phyloP scores from a whole-genome alignment of 768 basidiomycete species.

The Lactarius hengduanensis region DNA sequence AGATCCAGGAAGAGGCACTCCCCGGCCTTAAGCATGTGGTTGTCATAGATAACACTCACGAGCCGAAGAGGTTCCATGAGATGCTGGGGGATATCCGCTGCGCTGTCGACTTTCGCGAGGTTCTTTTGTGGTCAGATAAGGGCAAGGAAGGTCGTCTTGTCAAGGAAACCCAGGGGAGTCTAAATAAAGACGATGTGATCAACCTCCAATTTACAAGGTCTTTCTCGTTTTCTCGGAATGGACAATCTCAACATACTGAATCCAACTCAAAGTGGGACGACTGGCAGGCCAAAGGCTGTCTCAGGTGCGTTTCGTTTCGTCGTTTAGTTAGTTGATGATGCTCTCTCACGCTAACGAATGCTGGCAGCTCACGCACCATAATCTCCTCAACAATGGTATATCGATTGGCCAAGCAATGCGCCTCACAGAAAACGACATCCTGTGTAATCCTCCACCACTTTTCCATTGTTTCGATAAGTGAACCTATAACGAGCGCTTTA shows the following conservation, averaged over 20 bases:
- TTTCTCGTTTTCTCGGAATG: conserved; percentile 12
- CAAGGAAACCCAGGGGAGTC: conserved; percentile 40
- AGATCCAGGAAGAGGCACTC: conserved; percentile 55
- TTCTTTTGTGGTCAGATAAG: conserved; percentile 66
- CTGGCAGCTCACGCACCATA: conserved; percentile 67
- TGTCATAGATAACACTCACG: conserved; percentile 60
- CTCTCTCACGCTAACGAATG: background rate
- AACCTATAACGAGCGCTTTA: background rate
- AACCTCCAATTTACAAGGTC: conserved; percentile 88
- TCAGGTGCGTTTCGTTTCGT: conserved; percentile 48
- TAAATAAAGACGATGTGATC: conserved; percentile 66
- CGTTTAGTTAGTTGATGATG: background rate
- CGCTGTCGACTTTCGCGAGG: conserved; percentile 68
- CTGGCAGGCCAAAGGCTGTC: conserved; percentile 79
- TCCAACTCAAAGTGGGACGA: conserved; percentile 61
- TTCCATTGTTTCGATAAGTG: conserved; percentile 91
- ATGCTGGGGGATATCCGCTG: conserved; percentile 45
- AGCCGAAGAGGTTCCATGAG: conserved; percentile 41
- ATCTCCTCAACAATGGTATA: conserved; percentile 75
- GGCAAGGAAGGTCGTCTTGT: conserved; percentile 44
- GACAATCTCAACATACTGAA: conserved; percentile 16
- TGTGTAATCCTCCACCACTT: conserved; percentile 81
- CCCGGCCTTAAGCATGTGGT: conserved; percentile 64
- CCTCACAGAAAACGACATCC: conserved; percentile 59
- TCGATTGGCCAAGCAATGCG: conserved; percentile 71